phyloP scores from a whole-genome alignment of 768 basidiomycete species.

The Rhodocollybia butyracea region DNA sequence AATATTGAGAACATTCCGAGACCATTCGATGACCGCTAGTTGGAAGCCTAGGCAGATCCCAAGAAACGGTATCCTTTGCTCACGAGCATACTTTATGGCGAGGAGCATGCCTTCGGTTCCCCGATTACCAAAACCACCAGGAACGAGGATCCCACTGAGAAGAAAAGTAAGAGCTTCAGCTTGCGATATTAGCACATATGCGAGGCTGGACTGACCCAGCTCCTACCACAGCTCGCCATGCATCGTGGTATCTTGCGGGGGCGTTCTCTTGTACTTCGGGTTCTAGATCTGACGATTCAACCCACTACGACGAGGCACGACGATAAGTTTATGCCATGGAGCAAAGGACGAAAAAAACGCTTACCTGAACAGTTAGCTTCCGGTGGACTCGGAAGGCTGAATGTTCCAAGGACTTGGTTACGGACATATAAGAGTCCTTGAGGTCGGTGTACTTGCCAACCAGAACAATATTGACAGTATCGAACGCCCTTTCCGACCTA shows the following conservation, averaged over 20 bases:
- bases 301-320: constrained; percentile 60
- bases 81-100: constrained; percentile 96
- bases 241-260: constrained; percentile 91
- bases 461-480: constrained; percentile 83
- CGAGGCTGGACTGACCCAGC: constrained; percentile 58
- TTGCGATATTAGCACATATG: not conserved
- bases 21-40: constrained; percentile 94
- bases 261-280: constrained; percentile 70
- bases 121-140: constrained; percentile 91
- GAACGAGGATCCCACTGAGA: constrained; percentile 88
- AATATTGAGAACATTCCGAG: constrained; percentile 75
- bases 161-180: constrained; percentile 6
- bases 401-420: constrained; percentile 94
- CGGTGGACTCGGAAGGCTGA: constrained; percentile 90
- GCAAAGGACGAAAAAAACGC: constrained; percentile 14
- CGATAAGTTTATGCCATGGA: not conserved
- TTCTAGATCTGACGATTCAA: constrained; percentile 92
- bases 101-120: constrained; percentile 98
- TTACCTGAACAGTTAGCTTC: constrained; percentile 76
- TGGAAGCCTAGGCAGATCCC: constrained; percentile 99
- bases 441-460: constrained; percentile 98
- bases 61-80: constrained; percentile 91
- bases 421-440: constrained; percentile 98
- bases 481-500: constrained; percentile 93
- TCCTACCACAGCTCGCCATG: constrained; percentile 89